Evolutionary conservation across 805 yeast species (phyloP), one percentile per base, ranked within the genome.

Genomic region (Candida gorgasii): DNA sequence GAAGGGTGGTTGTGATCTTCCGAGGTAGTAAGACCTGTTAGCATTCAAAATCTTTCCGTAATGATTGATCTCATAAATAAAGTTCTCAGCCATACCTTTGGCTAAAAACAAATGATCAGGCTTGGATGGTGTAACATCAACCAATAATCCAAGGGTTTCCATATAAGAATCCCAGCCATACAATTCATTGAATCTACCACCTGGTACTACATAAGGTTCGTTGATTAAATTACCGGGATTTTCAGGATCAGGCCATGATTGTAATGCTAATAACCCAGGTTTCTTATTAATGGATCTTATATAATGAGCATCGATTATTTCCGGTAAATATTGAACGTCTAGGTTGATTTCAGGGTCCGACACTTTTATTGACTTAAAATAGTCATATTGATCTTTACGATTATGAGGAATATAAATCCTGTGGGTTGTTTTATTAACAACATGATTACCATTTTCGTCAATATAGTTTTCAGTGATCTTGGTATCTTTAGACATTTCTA

Each of bases 91-190:
- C 92, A 92, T 88, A 0, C 95, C 96, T 52, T 82, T 73, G 7
- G 96, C 92, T 24, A 90, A 72, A 30, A 82, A 86, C 15, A 80
- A 62, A 39, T 80, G 73, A 30, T 75, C 78, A 13, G 36, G 15
- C 31, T 62, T 58, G 7, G 50, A 47, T 1, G 55, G 50, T 0
- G 63, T 58, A 1, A 62, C 72, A 55, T 86, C 85, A 19, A 78
- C 75, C 18, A 93, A 61, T 31, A 93, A 71, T 1, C 98, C 99
- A 17, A 89, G 63, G 0, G 93, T 79, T 58, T 84, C 89, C 84
- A 93, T 86, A 58, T 93, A 92, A 2, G 97, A 89, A 62, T 92
- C 99, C 99, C 99, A 92, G 12, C 98, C 99, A 57, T 93, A 92
- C 45, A 89, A 76, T 65, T 92, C 99, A 66, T 93, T 93, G 65